Evolutionary conservation across 208 protist genomes (phyloP), one percentile per base, ranked within the genome.

Genomic region (Trypanosoma grayi): DNA sequence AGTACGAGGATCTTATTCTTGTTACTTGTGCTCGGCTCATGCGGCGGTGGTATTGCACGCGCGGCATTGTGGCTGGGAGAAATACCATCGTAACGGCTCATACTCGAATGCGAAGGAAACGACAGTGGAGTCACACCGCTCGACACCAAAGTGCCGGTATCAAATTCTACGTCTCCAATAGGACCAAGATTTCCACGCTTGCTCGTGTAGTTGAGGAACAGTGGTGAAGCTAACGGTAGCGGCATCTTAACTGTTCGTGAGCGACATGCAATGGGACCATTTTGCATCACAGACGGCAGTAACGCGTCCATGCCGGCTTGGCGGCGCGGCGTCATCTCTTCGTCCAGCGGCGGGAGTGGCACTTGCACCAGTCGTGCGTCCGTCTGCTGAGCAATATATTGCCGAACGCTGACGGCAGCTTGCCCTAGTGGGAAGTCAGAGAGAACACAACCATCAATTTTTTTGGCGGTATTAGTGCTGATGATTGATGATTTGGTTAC

Each of bases 161-260:
- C n/a, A n/a, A n/a, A n/a, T n/a, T n/a, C n/a, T n/a, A n/a, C n/a
- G n/a, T n/a, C n/a, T n/a, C n/a, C n/a, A n/a, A n/a, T n/a, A n/a
- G n/a, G n/a, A n/a, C n/a, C n/a, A n/a, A n/a, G 20, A 36, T 66
- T 4, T 24, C 79, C 53, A 39, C 62, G 60, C 9, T 52, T 20
- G 14, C 43, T 52, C 18, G 69, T 66, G 69, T 81, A 89, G 65
- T 83, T 56, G 41, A 62, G 62, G 44, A 89, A 78, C 18, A 89
- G 77, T 2, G 82, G 82, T 9, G 82, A 89, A 4, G 66, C 41
- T 6, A 55, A 47, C 4, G 77, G 77, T 24, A 84, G 54, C 18
- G 55, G 48, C 13, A 62, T 41, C 16, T 47, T 59, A 4, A 55
- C 44, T 22, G 34, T 60, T 13, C 62, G 39, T 25, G 20, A 16